Conservation (phyloP, 345 rosid species). For the Sonneratia caseolaris region DNA sequence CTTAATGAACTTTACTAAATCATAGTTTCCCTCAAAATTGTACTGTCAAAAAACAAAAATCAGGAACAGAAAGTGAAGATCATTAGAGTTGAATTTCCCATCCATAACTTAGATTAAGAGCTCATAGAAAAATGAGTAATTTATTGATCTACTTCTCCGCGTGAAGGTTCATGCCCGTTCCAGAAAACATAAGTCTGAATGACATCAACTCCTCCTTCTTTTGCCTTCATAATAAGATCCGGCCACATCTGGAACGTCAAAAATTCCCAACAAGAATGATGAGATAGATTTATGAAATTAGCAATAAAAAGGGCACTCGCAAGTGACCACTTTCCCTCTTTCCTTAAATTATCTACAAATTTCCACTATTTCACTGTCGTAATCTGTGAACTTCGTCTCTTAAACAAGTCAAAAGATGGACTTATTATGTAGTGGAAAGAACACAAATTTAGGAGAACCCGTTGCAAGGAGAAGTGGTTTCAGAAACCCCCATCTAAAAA, state of each 20-base stretch:
- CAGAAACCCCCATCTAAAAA: neutral
- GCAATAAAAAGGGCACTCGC: neutral
- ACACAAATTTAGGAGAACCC: neutral
- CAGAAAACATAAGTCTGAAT: constrained; percentile 98
- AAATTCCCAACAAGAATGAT: neutral
- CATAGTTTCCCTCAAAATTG: constrained; percentile 80
- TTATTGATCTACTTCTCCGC: constrained; percentile 48
- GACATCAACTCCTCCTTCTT: constrained; percentile 94
- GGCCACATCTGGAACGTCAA: constrained; percentile 86
- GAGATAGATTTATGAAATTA: neutral
- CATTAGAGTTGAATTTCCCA: neutral
- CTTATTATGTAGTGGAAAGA: neutral
- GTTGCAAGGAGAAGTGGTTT: neutral
- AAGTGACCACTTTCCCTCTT: neutral
- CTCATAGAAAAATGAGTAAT: neutral
- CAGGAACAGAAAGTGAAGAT: neutral
- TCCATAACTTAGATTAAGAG: neutral
- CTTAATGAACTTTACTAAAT: constrained; percentile 85
- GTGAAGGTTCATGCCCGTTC: constrained; percentile 97
- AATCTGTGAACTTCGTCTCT: no score
- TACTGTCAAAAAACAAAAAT: constrained; percentile 35
- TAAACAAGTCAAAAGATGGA: neutral
- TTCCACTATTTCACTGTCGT: neutral
- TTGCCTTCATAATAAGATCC: constrained; percentile 89
- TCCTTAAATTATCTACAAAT: neutral